Base-by-base conservation (phyloP, 139 green algal species). In the Dunaliella sp. region DNA sequence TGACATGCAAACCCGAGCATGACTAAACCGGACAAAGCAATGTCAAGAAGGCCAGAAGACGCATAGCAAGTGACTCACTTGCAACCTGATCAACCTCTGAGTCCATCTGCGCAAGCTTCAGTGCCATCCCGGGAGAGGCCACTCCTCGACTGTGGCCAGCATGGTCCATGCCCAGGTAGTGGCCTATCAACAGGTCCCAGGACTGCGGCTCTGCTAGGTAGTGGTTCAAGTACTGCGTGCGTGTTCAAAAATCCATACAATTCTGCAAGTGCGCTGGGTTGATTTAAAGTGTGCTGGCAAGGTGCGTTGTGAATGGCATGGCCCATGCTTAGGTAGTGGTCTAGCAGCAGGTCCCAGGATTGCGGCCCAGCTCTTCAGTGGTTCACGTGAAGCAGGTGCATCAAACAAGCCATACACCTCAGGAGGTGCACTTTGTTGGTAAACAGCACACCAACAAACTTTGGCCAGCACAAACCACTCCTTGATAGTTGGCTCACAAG, bases 121-220 rank as follows among this genome's bases (percentile, higher is more conserved):
- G 72, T 25, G 38, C 78, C 97, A 99, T 99, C 12, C 91, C 73
- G 0, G 59, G 24, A 75, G 88, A 96, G 82, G 85, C 26, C 0
- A 96, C 95, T 2, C 92, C 95, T 77, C 95, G 93, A 1, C 89
- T 94, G 92, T 99, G 97, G 0, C 97, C 97, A 1, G 93, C 96
- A 86, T 99, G 97, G 87, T 99, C 97, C 34, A 98, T 95, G 0
- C 97, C 97, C 37, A 99, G 94, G 88, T 97, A 98, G 88, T 99
- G 97, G 0, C 78, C 96, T 24, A 99, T 89, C 84, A 98, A 85
- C 74, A 99, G 87, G 80, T 98, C 96, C 97, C 97, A 99, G 35
- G 26, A 37, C 25, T 36, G 1, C 3, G 83, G 83, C 0, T 35
- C 34, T 33, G 35, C 21, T 28, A 86, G 83, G 33, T 85, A 79